These are phyloP conservation scores for Xylaria flabelliformis DNA, from an alignment of 495 filamentous ascomycete genomes.

Conservation along the genomic window DNA sequence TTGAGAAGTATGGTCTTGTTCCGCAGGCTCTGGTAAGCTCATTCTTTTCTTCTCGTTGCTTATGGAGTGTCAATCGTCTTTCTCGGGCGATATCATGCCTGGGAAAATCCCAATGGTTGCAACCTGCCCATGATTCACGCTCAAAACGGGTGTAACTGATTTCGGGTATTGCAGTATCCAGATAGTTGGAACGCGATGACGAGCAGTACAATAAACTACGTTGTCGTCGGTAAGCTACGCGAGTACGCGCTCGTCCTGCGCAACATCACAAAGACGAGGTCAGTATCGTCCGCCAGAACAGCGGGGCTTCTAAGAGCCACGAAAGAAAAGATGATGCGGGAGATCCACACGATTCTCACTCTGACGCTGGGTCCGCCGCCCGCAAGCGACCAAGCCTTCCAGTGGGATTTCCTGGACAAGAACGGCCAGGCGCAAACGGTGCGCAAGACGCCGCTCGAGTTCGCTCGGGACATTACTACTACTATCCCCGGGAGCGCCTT, in stretches of 20 bases:
- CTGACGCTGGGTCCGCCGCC: constrained; percentile 81
- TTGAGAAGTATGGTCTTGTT: constrained; percentile 83
- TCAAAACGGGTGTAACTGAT: background rate
- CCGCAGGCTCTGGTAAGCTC: constrained; percentile 64
- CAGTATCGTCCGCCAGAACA: constrained; percentile 30
- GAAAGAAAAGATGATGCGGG: constrained; percentile 76
- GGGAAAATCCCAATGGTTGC: no score
- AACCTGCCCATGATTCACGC: no score
- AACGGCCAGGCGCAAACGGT: constrained; percentile 64
- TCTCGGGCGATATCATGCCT: background rate
- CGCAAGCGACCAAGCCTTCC: constrained; percentile 66
- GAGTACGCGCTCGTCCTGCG: constrained; percentile 76
- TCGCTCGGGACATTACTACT: constrained; percentile 65
- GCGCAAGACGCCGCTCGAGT: constrained; percentile 66
- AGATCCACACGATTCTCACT: constrained; percentile 79
- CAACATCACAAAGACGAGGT: constrained; percentile 46
- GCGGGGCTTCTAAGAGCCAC: constrained; percentile 46
- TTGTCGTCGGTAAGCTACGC: constrained; percentile 86
- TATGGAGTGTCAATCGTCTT: background rate
- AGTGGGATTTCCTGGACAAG: constrained; percentile 79
- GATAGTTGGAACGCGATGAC: constrained; percentile 78
- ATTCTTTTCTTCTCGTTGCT: background rate
- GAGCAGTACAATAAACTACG: constrained; percentile 69
- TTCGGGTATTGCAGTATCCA: constrained; percentile 58
- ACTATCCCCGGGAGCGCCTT: constrained; percentile 41